A percentile compares a stretch with the other conserved stretches of the same genome.
These are phyloP conservation scores for Paxillus involutus DNA, from an alignment of 768 basidiomycete genomes.

Conservation along the genomic window DNA sequence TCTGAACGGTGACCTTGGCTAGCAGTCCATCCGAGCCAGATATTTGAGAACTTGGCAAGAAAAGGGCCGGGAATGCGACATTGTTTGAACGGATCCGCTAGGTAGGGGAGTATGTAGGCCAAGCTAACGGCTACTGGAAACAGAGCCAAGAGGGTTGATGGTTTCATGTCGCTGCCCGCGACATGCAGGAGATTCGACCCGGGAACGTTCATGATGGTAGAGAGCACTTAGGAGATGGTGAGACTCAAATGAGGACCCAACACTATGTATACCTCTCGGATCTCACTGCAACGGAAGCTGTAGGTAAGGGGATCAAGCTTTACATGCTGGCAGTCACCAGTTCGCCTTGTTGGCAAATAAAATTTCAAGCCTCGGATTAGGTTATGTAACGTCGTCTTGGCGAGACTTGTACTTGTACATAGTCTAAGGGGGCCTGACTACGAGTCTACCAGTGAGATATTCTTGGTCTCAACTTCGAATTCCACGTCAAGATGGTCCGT, in stretches of 20 bases:
- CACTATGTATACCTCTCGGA: too few species aligned
- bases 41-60: constrained; percentile 67
- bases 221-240: neutral
- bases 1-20: constrained; percentile 77
- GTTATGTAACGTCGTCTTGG: too few species aligned
- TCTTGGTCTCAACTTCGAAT: too few species aligned
- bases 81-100: constrained; percentile 59
- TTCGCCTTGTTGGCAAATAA: too few species aligned
- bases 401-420: too few species aligned
- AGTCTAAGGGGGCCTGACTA: too few species aligned
- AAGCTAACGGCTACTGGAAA: constrained; percentile 20
- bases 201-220: constrained; percentile 16
- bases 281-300: too few species aligned
- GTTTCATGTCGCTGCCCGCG: neutral
- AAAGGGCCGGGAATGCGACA: constrained; percentile 67
- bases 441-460: too few species aligned
- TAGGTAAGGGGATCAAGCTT: too few species aligned
- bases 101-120: constrained; percentile 44
- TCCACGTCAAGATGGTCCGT: too few species aligned
- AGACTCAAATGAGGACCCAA: neutral
- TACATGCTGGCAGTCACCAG: too few species aligned
- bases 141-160: constrained; percentile 6
- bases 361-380: too few species aligned
- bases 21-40: constrained; percentile 68
- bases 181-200: constrained; percentile 8